Evolutionary conservation across 106 monocot genomes (phyloP).

Genomic region (Dendrobium officinale): DNA sequence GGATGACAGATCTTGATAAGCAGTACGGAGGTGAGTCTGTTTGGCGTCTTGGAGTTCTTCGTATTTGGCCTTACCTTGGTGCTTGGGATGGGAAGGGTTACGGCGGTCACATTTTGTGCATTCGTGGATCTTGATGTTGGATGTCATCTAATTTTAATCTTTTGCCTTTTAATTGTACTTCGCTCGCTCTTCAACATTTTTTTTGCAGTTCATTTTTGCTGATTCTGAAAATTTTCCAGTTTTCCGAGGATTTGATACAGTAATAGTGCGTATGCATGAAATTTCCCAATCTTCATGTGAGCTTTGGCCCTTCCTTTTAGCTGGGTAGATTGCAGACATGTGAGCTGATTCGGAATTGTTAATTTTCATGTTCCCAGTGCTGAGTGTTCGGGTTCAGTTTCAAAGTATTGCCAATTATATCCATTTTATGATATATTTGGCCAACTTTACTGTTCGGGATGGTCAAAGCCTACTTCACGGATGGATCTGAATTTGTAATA

Average conservation of each 20-base stretch:
- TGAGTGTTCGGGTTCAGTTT: neutral
- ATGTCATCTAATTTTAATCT: neutral
- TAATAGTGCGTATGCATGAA: neutral
- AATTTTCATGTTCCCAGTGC: neutral
- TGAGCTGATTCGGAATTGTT: neutral
- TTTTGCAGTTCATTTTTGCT: neutral
- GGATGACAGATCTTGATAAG: conserved; percentile 13
- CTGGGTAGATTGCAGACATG: neutral
- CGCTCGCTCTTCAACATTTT: neutral
- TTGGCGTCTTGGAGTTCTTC: neutral
- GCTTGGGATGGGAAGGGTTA: neutral
- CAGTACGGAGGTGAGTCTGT: conserved; percentile 21
- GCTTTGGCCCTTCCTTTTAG: neutral
- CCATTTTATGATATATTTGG: neutral
- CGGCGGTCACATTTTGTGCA: neutral
- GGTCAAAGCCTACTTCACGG: neutral
- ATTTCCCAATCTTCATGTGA: neutral
- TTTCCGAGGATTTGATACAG: neutral
- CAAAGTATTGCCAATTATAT: neutral
- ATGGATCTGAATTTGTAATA: conserved; percentile 1
- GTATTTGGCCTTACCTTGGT: neutral
- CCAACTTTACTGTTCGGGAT: neutral
- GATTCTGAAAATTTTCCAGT: neutral
- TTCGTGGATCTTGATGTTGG: neutral
- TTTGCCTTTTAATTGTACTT: no score